phyloP scores from a whole-genome alignment of 2,329 filamentous ascomycete species.

The Verticillium isaacii region DNA sequence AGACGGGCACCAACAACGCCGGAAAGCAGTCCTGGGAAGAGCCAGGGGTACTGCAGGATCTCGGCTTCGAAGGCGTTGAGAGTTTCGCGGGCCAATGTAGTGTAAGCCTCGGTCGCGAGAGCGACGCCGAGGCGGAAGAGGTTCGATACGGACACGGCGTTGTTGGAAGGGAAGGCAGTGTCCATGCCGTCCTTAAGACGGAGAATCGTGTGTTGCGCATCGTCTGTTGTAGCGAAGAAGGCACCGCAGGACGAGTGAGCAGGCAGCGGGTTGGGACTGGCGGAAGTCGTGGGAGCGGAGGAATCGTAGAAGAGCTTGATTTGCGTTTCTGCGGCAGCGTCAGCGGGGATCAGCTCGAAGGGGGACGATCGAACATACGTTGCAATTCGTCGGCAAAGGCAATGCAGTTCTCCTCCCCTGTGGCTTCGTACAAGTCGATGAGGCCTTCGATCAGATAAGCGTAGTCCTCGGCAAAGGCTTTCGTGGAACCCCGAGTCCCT shows the following conservation, averaged over 20 bases:
- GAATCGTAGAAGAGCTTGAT: constrained; percentile 73
- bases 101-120: constrained; percentile 61
- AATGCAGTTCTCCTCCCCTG: constrained; percentile 69
- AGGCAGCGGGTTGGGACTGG: constrained; percentile 21
- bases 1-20: constrained; percentile 70
- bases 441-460: constrained; percentile 82
- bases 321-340: constrained; percentile 55
- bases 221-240: constrained; percentile 67
- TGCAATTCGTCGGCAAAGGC: constrained; percentile 80
- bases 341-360: constrained; percentile 9
- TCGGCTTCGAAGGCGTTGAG: constrained; percentile 86
- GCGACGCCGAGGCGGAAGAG: constrained; percentile 74
- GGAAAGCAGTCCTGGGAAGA: constrained; percentile 78
- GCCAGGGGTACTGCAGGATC: constrained; percentile 86
- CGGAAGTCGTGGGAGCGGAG: constrained; percentile 31
- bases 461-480: constrained; percentile 90
- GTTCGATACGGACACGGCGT: constrained; percentile 81
- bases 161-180: constrained; percentile 82
- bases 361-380: constrained; percentile 37
- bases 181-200: constrained; percentile 96
- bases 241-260: constrained; percentile 44
- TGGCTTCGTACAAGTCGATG: constrained; percentile 79
- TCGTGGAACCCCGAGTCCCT: constrained; percentile 57
- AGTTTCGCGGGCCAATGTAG: constrained; percentile 63
- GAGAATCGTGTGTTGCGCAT: constrained; percentile 68